Percentiles rank a stretch among this genome's conserved stretches.
phyloP scores from a whole-genome alignment of 768 basidiomycete genomes.

The Arthromyces matolae region DNA sequence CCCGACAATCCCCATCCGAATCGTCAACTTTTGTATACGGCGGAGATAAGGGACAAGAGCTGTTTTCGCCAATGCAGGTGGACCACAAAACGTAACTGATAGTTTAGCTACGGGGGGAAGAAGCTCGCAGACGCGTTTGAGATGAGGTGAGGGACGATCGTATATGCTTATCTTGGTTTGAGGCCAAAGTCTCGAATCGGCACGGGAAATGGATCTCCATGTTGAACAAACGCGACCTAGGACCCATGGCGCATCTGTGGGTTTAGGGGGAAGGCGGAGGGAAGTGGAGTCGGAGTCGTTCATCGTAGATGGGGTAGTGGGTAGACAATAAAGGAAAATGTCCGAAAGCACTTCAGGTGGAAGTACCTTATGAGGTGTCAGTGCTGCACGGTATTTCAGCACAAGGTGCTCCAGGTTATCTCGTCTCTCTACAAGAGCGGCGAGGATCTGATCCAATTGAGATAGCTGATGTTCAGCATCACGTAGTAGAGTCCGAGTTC shows the following conservation, averaged over 20 bases:
- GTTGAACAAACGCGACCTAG: constrained; percentile 9
- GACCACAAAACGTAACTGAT: background rate
- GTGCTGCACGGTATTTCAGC: constrained; percentile 1
- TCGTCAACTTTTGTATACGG: constrained; percentile 4
- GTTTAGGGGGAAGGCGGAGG: background rate
- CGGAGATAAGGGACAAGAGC: constrained; percentile 5
- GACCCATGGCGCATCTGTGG: constrained; percentile 3
- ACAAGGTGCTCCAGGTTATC: constrained; percentile 5
- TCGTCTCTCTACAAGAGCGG: background rate
- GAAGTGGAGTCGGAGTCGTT: background rate
- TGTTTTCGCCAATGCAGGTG: background rate
- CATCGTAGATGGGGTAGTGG: too few species aligned
- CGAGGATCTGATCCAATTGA: constrained; percentile 1
- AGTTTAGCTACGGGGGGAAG: constrained; percentile 3
- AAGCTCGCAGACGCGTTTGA: constrained; percentile 5
- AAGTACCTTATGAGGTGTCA: constrained; percentile 13
- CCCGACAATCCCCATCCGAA: background rate
- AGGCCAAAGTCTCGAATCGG: constrained; percentile 7
- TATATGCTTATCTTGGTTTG: background rate
- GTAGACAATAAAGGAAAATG: constrained; percentile 11
- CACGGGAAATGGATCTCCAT: constrained; percentile 9
- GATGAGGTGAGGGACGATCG: background rate
- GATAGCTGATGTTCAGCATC: constrained; percentile 1
- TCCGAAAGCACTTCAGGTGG: constrained; percentile 9
- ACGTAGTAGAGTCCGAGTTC: background rate